These are phyloP conservation scores for Talaromyces funiculosus DNA, from an alignment of 2,329 filamentous ascomycete genomes.

Conservation along the genomic window DNA sequence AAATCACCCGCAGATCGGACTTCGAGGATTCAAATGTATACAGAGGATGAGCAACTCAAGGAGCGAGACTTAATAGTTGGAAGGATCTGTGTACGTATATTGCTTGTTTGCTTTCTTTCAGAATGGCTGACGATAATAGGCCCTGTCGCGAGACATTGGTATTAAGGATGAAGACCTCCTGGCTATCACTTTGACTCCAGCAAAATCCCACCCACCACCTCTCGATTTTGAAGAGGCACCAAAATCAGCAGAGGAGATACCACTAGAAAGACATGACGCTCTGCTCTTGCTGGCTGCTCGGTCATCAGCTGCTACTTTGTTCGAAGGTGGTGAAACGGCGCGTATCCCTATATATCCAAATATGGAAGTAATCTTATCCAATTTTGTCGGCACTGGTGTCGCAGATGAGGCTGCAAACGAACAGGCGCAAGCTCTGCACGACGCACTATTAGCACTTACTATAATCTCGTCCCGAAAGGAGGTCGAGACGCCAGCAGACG, in stretches of 20 bases:
- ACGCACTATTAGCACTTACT: constrained; percentile 50
- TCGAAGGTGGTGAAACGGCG: constrained; percentile 36
- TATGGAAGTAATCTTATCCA: constrained; percentile 46
- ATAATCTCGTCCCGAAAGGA: constrained; percentile 46
- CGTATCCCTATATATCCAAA: constrained; percentile 49
- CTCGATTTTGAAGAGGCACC: constrained; percentile 53
- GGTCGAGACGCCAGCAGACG: constrained; percentile 41
- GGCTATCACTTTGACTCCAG: constrained; percentile 37
- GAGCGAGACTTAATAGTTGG: constrained; percentile 52
- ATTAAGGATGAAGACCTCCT: constrained; percentile 46
- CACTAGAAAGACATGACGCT: constrained; percentile 51
- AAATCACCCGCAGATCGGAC: constrained; percentile 18
- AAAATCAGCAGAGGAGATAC: constrained; percentile 48
- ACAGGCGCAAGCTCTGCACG: constrained; percentile 49
- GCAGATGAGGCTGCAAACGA: constrained; percentile 35
- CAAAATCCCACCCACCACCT: constrained; percentile 36
- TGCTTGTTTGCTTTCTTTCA: background rate
- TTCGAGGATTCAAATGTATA: constrained; percentile 50
- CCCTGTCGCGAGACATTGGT: constrained; percentile 51
- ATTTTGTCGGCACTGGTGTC: constrained; percentile 46
- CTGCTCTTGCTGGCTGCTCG: constrained; percentile 51
- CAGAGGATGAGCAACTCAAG: constrained; percentile 44
- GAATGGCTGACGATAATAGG: constrained; percentile 23
- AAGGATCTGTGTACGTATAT: constrained; percentile 45
- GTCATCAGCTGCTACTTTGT: constrained; percentile 46